These are phyloP conservation scores for Xylaria sp. DNA, from an alignment of 2,329 filamentous ascomycete species.

Conservation along the genomic window DNA sequence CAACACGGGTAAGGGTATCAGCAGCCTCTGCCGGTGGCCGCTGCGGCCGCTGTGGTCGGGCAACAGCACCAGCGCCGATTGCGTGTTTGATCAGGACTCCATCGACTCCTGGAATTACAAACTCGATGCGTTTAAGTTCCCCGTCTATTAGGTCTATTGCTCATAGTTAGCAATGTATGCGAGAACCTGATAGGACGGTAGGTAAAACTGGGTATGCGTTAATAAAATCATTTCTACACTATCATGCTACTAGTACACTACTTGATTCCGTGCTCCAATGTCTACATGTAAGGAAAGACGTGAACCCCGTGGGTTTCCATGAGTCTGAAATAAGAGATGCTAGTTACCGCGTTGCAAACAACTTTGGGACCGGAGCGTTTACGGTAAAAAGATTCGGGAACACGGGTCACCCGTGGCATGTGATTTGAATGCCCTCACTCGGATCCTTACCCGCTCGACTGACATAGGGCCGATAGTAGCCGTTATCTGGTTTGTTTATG, in stretches of 20 bases:
- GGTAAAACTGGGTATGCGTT: not conserved
- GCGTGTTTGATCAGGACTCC: constrained; percentile 31
- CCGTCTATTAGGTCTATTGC: constrained; percentile 16
- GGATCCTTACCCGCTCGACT: too few species aligned
- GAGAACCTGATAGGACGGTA: not conserved
- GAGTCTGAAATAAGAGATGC: too few species aligned
- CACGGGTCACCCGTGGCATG: too few species aligned
- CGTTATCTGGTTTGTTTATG: too few species aligned
- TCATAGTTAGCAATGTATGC: not conserved
- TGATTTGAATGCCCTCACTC: too few species aligned
- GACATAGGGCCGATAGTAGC: too few species aligned
- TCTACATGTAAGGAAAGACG: not conserved
- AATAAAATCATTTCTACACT: not conserved
- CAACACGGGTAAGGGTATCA: constrained; percentile 46
- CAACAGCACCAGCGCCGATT: constrained; percentile 37
- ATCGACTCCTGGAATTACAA: constrained; percentile 19
- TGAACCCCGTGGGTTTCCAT: too few species aligned
- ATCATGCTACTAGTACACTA: too few species aligned
- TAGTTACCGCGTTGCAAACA: too few species aligned
- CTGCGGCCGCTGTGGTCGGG: constrained; percentile 48
- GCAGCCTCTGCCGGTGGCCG: constrained; percentile 50
- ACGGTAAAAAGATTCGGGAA: too few species aligned
- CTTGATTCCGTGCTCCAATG: not conserved
- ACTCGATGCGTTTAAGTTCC: constrained; percentile 21
- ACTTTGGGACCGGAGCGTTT: too few species aligned